A percentile compares a stretch with the other conserved stretches of the same genome.
Evolutionary conservation across 2,329 filamentous ascomycete species (phyloP).

Genomic region (Scopulariopsis brevicaulis): DNA sequence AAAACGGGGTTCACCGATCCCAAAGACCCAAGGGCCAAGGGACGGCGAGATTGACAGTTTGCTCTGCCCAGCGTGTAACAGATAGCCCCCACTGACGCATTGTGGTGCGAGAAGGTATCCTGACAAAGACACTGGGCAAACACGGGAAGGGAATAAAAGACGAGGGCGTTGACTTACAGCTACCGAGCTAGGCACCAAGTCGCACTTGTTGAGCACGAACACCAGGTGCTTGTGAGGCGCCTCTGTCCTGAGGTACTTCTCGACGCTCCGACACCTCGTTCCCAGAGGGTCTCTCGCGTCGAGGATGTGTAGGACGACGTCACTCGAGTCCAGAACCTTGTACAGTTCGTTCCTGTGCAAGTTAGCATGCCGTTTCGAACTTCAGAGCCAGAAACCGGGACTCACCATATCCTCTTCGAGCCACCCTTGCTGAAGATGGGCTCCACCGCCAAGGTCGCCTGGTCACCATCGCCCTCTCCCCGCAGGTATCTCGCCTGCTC

Average conservation of each 20-base stretch:
- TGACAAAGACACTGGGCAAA: slow-evolving; percentile 66
- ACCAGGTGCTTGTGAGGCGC: slow-evolving; percentile 87
- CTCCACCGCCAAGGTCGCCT: slow-evolving; percentile 56
- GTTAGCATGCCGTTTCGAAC: not conserved
- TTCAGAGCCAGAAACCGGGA: not conserved
- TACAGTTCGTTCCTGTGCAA: slow-evolving; percentile 62
- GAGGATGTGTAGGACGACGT: slow-evolving; percentile 90
- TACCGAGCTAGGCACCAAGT: slow-evolving; percentile 83
- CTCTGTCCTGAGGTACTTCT: slow-evolving; percentile 89
- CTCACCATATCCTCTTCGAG: slow-evolving; percentile 76
- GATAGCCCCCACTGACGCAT: slow-evolving; percentile 67
- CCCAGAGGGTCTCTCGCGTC: slow-evolving; percentile 85
- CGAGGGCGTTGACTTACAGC: slow-evolving; percentile 62
- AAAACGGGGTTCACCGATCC: slow-evolving; percentile 79
- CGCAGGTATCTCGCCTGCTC: slow-evolving; percentile 71
- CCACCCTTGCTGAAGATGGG: slow-evolving; percentile 92
- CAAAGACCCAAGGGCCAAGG: slow-evolving; percentile 22
- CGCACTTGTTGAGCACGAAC: slow-evolving; percentile 37
- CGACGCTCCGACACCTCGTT: slow-evolving; percentile 64
- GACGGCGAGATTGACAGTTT: slow-evolving; percentile 36
- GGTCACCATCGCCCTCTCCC: slow-evolving; percentile 45
- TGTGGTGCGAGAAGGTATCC: slow-evolving; percentile 52
- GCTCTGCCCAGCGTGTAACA: slow-evolving; percentile 99
- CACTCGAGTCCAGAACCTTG: slow-evolving; percentile 72
- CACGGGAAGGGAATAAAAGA: slow-evolving; percentile 12